Conservation (phyloP, 169 alveolate species). For the Eimeria zaria region DNA sequence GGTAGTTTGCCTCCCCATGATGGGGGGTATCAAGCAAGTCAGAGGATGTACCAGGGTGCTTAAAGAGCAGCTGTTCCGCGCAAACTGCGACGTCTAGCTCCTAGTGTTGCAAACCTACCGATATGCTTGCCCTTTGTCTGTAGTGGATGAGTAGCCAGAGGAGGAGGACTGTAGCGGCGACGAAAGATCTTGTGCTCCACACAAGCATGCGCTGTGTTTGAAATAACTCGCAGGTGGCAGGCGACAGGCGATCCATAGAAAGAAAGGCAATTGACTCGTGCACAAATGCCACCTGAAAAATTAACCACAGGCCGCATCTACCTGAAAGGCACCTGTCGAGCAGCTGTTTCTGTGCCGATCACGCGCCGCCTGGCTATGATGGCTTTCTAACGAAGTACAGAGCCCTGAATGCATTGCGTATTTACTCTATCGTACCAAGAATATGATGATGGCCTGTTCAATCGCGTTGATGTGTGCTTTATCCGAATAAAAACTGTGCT, state of each 20-base stretch:
- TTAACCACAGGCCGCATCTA: background rate
- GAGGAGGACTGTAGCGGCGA: slow-evolving; percentile 58
- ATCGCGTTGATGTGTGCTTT: slow-evolving; percentile 66
- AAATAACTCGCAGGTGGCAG: slow-evolving; percentile 52
- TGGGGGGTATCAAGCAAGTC: no score
- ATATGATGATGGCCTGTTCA: slow-evolving; percentile 79
- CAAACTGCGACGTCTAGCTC: background rate
- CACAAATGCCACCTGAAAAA: slow-evolving; percentile 73
- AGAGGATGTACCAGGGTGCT: background rate
- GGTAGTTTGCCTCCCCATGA: background rate
- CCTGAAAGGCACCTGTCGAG: background rate
- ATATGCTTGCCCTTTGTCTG: slow-evolving; percentile 69
- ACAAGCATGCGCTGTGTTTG: slow-evolving; percentile 65
- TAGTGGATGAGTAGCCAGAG: slow-evolving; percentile 74
- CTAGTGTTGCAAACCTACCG: slow-evolving; percentile 13
- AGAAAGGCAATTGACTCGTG: slow-evolving; percentile 51
- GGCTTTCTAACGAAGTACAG: background rate
- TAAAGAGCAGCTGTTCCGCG: background rate
- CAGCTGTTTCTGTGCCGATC: background rate
- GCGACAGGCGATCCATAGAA: slow-evolving; percentile 76
- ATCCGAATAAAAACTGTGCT: slow-evolving; percentile 67
- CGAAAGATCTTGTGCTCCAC: slow-evolving; percentile 73
- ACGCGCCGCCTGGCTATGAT: background rate
- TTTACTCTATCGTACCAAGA: slow-evolving; percentile 43
- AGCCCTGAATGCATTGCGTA: background rate